Percentiles rank a stretch among this genome's conserved stretches.
These are phyloP conservation scores for Colletotrichum liaoningense DNA, from an alignment of 2,329 filamentous ascomycete species.

Conservation along the genomic window DNA sequence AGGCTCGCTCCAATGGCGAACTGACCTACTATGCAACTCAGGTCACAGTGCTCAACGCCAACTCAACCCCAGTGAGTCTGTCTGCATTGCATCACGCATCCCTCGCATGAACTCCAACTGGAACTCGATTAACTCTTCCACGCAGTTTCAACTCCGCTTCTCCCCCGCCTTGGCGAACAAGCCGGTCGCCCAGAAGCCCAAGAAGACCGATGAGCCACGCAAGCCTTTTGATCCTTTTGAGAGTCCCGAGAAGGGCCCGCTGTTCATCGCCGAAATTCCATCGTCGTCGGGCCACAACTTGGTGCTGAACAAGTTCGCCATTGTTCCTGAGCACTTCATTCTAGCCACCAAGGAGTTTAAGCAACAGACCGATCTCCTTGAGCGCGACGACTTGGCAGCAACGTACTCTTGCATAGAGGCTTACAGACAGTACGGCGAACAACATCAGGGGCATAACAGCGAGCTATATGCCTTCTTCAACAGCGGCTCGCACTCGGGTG, in stretches of 20 bases:
- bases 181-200: slow-evolving; percentile 62
- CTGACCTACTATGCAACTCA: slow-evolving; percentile 66
- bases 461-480: slow-evolving; percentile 78
- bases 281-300: slow-evolving; percentile 63
- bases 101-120: background rate
- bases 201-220: slow-evolving; percentile 40
- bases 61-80: slow-evolving; percentile 55
- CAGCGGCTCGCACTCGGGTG: slow-evolving; percentile 74
- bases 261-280: slow-evolving; percentile 64
- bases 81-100: background rate
- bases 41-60: slow-evolving; percentile 58
- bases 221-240: slow-evolving; percentile 73
- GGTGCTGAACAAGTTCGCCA: slow-evolving; percentile 80
- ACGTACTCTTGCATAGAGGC: slow-evolving; percentile 71
- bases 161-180: slow-evolving; percentile 77
- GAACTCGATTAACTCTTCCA: background rate
- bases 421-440: slow-evolving; percentile 53
- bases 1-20: slow-evolving; percentile 59
- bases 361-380: slow-evolving; percentile 73
- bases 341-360: slow-evolving; percentile 73
- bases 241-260: slow-evolving; percentile 63
- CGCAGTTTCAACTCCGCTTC: slow-evolving; percentile 78
- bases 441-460: slow-evolving; percentile 34
- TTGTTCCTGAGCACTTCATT: slow-evolving; percentile 79
- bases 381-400: slow-evolving; percentile 68